Conservation (phyloP, 2,329 filamentous ascomycete genomes). For the Scedosporium apiospermum region DNA sequence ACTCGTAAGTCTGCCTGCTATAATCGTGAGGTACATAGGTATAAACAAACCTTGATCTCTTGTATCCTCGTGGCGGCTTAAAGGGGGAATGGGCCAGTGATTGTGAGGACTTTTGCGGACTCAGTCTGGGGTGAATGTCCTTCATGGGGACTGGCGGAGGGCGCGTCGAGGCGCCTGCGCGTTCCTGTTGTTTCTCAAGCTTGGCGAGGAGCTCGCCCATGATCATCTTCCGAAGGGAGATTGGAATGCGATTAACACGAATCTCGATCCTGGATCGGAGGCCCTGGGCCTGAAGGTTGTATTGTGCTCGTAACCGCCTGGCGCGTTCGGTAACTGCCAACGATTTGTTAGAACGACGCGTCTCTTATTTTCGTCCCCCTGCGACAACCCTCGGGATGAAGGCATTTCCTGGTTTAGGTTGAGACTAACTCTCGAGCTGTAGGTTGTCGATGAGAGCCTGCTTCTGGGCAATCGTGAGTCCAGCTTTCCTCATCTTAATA, state of each 20-base stretch:
- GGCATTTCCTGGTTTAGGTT: constrained; percentile 1
- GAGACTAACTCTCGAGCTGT: constrained; percentile 68
- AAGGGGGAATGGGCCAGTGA: constrained; percentile 12
- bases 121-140: constrained; percentile 28
- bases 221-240: constrained; percentile 64
- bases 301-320: constrained; percentile 79
- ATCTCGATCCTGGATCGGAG: constrained; percentile 81
- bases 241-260: constrained; percentile 85
- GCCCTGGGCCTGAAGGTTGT: constrained; percentile 77
- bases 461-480: constrained; percentile 64
- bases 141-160: constrained; percentile 42
- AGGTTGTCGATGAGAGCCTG: constrained; percentile 82
- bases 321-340: constrained; percentile 72
- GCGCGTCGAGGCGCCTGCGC: constrained; percentile 16
- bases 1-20: neutral
- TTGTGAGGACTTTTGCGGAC: constrained; percentile 25
- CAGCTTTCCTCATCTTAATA: constrained; percentile 49
- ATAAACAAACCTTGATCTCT: constrained; percentile 40
- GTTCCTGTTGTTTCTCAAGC: constrained; percentile 33
- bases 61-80: constrained; percentile 24
- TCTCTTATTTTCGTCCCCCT: neutral
- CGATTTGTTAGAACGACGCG: neutral
- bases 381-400: neutral
- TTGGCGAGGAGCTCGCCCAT: constrained; percentile 68
- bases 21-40: neutral